phyloP scores from a whole-genome alignment of 1,284 basidiomycete genomes.

The Sanghuangporus sanghuang region DNA sequence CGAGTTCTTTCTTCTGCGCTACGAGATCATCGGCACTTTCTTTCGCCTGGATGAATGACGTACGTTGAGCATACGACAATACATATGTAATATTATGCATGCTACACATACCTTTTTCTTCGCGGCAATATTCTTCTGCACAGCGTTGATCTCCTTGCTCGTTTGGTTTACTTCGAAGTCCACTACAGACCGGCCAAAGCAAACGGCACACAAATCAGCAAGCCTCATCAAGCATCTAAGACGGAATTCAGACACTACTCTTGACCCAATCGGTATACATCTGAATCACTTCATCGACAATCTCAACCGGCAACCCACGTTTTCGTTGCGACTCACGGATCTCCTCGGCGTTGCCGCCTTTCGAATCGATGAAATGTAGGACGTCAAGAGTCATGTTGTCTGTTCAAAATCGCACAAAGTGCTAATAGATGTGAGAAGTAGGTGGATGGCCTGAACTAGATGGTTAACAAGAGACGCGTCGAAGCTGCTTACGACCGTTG shows the following conservation, averaged over 20 bases:
- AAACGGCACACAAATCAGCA: neutral
- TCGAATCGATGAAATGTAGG: slow-evolving; percentile 74
- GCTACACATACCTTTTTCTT: slow-evolving; percentile 77
- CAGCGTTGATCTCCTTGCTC: slow-evolving; percentile 80
- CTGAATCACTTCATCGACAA: slow-evolving; percentile 91
- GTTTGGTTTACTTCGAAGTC: slow-evolving; percentile 80
- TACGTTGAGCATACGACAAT: neutral
- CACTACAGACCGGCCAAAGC: slow-evolving; percentile 40
- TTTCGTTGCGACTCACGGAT: slow-evolving; percentile 93
- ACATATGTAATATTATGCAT: neutral
- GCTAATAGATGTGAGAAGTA: no score
- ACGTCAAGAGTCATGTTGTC: slow-evolving; percentile 67
- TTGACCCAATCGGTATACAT: slow-evolving; percentile 93
- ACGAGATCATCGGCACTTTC: slow-evolving; percentile 86
- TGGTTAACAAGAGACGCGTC: no score
- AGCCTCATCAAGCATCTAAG: neutral
- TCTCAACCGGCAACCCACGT: slow-evolving; percentile 81
- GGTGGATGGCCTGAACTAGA: no score
- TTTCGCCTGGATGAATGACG: slow-evolving; percentile 59
- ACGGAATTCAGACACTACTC: slow-evolving; percentile 39
- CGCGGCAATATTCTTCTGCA: slow-evolving; percentile 90
- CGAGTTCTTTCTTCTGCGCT: slow-evolving; percentile 73
- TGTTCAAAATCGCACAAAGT: neutral
- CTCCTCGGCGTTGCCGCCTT: slow-evolving; percentile 92
- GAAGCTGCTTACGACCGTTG: no score